These are phyloP conservation scores for Tetradesmus obliquus DNA, from an alignment of 139 green algal species.

Conservation along the genomic window DNA sequence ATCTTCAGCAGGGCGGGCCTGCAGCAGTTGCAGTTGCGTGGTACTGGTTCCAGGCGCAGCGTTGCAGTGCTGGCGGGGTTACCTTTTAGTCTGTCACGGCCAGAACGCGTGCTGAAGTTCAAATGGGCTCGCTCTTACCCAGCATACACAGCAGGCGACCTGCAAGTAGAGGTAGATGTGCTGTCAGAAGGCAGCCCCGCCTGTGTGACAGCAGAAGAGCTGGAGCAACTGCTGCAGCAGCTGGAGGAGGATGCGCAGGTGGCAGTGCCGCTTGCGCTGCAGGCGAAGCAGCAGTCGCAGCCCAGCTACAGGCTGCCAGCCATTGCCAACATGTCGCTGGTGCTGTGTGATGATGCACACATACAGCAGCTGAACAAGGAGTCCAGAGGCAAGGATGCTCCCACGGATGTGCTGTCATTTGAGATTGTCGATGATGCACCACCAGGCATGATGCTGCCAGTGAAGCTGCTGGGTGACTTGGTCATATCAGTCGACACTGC, in stretches of 20 bases:
- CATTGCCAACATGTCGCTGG: conserved; percentile 73
- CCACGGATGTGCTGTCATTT: conserved; percentile 98
- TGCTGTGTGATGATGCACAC: conserved; percentile 88
- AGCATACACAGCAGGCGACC: neutral
- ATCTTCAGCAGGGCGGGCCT: neutral
- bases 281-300: conserved; percentile 41
- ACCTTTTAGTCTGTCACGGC: conserved; percentile 31
- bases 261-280: conserved; percentile 55
- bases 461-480: conserved; percentile 91
- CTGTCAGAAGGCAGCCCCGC: conserved; percentile 65
- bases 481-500: conserved; percentile 96
- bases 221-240: conserved; percentile 55
- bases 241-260: conserved; percentile 54
- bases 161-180: conserved; percentile 61
- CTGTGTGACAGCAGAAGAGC: neutral
- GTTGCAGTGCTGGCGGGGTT: neutral
- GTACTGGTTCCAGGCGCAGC: neutral
- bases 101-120: conserved; percentile 1
- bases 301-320: conserved; percentile 61
- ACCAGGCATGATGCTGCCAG: conserved; percentile 54
- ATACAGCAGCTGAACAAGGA: conserved; percentile 88
- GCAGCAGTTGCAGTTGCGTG: neutral
- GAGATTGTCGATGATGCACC: conserved; percentile 74
- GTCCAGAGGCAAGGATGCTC: conserved; percentile 75
- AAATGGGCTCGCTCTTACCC: conserved; percentile 12